Percentiles rank a stretch among this genome's conserved stretches.
These are phyloP conservation scores for Chaetomium globosum DNA, from an alignment of 2,329 filamentous ascomycete genomes.

Conservation along the genomic window DNA sequence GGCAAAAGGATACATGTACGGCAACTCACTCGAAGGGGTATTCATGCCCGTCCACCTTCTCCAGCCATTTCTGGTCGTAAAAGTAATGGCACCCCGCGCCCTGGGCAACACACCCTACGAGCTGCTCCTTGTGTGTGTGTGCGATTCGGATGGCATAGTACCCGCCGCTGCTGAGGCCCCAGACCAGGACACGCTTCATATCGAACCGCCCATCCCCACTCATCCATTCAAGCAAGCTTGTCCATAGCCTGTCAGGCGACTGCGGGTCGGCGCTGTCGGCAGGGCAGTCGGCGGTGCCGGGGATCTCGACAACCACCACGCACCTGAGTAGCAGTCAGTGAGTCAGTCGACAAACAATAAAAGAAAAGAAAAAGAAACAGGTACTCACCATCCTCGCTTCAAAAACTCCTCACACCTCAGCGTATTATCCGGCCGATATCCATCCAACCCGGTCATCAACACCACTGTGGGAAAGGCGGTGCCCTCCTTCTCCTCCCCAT, in stretches of 20 bases:
- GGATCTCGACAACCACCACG: constrained; percentile 64
- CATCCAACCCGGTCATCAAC: constrained; percentile 64
- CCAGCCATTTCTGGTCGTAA: constrained; percentile 61
- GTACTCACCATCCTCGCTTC: constrained; percentile 55
- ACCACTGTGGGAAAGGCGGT: constrained; percentile 52
- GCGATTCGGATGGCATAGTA: constrained; percentile 71
- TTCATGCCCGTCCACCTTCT: constrained; percentile 65
- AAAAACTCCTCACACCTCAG: constrained; percentile 63
- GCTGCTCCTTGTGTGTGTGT: constrained; percentile 61
- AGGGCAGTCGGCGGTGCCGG: constrained; percentile 68
- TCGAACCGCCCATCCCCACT: constrained; percentile 54
- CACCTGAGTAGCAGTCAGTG: constrained; percentile 44
- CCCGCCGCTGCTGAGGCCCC: constrained; percentile 67
- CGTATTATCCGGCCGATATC: constrained; percentile 66
- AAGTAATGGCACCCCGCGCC: constrained; percentile 66
- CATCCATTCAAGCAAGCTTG: constrained; percentile 64
- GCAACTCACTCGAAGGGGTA: constrained; percentile 58
- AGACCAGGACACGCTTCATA: constrained; percentile 59
- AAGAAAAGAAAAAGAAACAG: background rate
- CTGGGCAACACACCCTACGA: constrained; percentile 63
- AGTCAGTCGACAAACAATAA: background rate
- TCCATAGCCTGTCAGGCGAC: constrained; percentile 64
- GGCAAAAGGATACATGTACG: background rate
- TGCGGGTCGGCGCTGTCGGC: constrained; percentile 63
- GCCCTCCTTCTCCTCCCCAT: background rate